Evolutionary conservation across 1,284 basidiomycete genomes (phyloP).

Genomic region (Volvariella surrecta): DNA sequence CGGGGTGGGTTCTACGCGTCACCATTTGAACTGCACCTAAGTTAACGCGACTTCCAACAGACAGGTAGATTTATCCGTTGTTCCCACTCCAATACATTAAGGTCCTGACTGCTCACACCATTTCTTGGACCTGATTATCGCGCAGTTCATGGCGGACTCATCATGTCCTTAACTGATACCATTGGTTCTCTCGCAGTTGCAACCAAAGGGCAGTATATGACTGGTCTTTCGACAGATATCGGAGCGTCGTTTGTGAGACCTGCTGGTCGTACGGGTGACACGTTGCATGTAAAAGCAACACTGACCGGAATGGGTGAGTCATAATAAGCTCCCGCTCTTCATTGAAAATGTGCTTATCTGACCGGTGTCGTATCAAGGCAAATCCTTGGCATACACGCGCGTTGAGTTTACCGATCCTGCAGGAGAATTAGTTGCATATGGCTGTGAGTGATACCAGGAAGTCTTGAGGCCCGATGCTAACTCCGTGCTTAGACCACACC

Average conservation of each 20-base stretch:
- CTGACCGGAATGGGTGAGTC: slow-evolving; percentile 55
- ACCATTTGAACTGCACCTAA: slow-evolving; percentile 1
- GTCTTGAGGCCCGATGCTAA: not conserved
- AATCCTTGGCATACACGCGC: slow-evolving; percentile 74
- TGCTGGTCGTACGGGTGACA: slow-evolving; percentile 58
- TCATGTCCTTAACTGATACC: slow-evolving; percentile 81
- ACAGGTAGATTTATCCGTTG: slow-evolving; percentile 17
- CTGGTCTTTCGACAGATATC: slow-evolving; percentile 85
- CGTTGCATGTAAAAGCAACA: slow-evolving; percentile 50
- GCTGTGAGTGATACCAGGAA: slow-evolving; percentile 40
- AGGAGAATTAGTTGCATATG: slow-evolving; percentile 79
- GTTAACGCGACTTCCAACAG: slow-evolving; percentile 11
- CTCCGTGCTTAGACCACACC: slow-evolving; percentile 66
- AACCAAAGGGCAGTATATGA: slow-evolving; percentile 75
- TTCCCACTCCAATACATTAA: slow-evolving; percentile 4
- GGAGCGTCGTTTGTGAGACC: slow-evolving; percentile 76
- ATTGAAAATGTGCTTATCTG: not conserved
- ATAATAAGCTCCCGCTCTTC: not conserved
- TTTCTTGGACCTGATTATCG: not conserved
- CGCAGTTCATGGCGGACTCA: slow-evolving; percentile 74
- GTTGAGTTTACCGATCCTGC: slow-evolving; percentile 67
- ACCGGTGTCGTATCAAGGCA: slow-evolving; percentile 40
- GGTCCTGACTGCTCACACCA: not conserved
- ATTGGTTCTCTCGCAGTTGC: slow-evolving; percentile 79
- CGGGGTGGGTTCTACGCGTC: slow-evolving; percentile 39